A percentile compares a stretch with the other conserved stretches of the same genome.
Evolutionary conservation across 1,284 basidiomycete species (phyloP).

Genomic region (Megacollybia platyphylla): DNA sequence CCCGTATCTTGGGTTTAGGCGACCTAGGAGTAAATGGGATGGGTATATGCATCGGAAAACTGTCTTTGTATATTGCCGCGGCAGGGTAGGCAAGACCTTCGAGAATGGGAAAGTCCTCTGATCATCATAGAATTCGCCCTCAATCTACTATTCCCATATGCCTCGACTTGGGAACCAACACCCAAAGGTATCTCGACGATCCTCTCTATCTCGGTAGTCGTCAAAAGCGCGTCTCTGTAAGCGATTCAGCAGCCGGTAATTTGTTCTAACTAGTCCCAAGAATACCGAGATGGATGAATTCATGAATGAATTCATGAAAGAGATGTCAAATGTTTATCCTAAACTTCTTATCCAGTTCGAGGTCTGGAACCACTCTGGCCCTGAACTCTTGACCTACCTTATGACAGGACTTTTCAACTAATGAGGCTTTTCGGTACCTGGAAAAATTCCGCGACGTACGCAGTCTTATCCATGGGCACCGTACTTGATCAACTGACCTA

Average conservation of each 20-base stretch:
- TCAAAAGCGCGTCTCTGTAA: conserved; percentile 23
- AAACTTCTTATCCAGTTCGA: conserved; percentile 64
- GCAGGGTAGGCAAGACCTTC: not conserved
- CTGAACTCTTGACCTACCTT: not conserved
- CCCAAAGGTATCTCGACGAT: conserved; percentile 58
- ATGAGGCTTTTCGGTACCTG: conserved; percentile 67
- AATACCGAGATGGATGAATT: conserved; percentile 52
- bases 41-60: conserved; percentile 76
- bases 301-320: conserved; percentile 75
- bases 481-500: conserved; percentile 13
- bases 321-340: conserved; percentile 57
- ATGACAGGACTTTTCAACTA: conserved; percentile 57
- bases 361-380: not conserved
- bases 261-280: conserved; percentile 1
- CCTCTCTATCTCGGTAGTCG: conserved; percentile 74
- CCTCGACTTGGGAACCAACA: conserved; percentile 73
- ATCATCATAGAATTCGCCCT: conserved; percentile 63
- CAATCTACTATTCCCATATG: conserved; percentile 57
- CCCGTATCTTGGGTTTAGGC: conserved; percentile 75
- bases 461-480: conserved; percentile 78
- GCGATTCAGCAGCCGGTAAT: not conserved
- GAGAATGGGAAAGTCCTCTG: conserved; percentile 28
- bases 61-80: conserved; percentile 24
- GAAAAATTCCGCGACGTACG: conserved; percentile 48
- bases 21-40: conserved; percentile 65